These are phyloP conservation scores for Posidonia oceanica DNA, from an alignment of 116 monocot genomes.

Conservation along the genomic window DNA sequence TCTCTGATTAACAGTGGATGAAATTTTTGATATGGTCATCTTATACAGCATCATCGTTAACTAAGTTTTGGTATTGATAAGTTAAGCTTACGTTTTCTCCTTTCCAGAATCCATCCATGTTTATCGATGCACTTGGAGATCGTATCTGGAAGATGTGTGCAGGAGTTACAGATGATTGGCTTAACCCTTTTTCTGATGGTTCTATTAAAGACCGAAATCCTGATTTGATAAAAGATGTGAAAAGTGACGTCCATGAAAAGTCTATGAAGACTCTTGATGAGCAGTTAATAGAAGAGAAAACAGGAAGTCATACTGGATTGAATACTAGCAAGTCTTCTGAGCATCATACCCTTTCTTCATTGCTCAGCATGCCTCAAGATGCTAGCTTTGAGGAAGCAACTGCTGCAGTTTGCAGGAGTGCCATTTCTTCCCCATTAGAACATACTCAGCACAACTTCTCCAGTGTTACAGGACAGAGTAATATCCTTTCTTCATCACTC, in stretches of 20 bases:
- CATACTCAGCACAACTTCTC: background rate
- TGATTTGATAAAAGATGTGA: constrained; percentile 7
- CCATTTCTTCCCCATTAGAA: background rate
- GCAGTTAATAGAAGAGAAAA: background rate
- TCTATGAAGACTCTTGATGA: background rate
- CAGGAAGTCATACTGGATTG: background rate
- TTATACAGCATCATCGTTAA: background rate
- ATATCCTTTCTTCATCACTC: too few relatives aligned
- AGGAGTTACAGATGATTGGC: constrained; percentile 25
- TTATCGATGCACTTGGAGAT: constrained; percentile 26
- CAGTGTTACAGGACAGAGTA: background rate
- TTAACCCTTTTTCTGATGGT: constrained; percentile 7
- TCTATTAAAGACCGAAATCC: constrained; percentile 8
- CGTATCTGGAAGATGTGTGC: constrained; percentile 16
- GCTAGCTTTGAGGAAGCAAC: background rate
- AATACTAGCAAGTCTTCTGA: too few relatives aligned
- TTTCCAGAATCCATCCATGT: constrained; percentile 18
- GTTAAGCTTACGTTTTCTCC: background rate
- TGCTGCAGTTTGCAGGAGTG: background rate
- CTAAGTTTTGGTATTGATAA: background rate
- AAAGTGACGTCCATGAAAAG: background rate
- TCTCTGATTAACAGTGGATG: background rate
- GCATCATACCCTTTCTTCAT: background rate
- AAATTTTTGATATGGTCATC: background rate
- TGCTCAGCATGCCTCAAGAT: background rate